Evolutionary conservation across 2,329 filamentous ascomycete genomes (phyloP), one percentile per base, ranked within the genome.

Genomic region (Pseudogymnoascus sp.): DNA sequence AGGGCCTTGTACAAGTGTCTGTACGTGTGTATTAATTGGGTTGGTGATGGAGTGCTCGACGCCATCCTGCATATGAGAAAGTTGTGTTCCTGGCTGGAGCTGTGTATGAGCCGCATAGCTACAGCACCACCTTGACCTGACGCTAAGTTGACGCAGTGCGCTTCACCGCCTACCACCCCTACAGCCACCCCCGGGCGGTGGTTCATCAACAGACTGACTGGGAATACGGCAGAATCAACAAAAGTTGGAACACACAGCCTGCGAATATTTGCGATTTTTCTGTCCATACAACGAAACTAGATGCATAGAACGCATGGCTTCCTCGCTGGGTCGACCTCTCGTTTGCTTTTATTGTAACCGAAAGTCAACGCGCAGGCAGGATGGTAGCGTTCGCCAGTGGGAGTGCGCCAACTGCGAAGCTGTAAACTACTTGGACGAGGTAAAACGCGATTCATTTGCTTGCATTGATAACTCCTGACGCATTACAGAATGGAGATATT

Each of bases 361-460:
- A 73, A 85, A 83, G 69, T 89, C 89, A 36, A 79, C 81, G 36
- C 79, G 84, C 63, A 79, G 76, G 67, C 86, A 83, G 70, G 82
- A 85, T 69, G 83, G 84, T 31, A 72, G 73, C 61, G 79, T 85
- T 63, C 82, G 80, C 73, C 82, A 86, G 70, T 96, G 93, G 76
- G 79, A 86, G 53, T 96, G 92, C 76, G 77, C 82, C 18, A 79
- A 83, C 66, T 99, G 95, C 79, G 90, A 95, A 70, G 90, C 93
- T 16, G 86, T 88, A 64, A 99, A 97, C 75, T 90, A 91, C 77
- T 80, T 97, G 34, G 95, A 99, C 73, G 82, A 93, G 79, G 92
- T 95, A 78, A 65, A 79, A 73, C 37, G 56, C 36, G 40, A 62
- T 59, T 18, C 14, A 21, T 5, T 16, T 28, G 38, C 46, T 36